Conservation (phyloP, 176 grass and related monocot species). For the Saccharum spontaneum region DNA sequence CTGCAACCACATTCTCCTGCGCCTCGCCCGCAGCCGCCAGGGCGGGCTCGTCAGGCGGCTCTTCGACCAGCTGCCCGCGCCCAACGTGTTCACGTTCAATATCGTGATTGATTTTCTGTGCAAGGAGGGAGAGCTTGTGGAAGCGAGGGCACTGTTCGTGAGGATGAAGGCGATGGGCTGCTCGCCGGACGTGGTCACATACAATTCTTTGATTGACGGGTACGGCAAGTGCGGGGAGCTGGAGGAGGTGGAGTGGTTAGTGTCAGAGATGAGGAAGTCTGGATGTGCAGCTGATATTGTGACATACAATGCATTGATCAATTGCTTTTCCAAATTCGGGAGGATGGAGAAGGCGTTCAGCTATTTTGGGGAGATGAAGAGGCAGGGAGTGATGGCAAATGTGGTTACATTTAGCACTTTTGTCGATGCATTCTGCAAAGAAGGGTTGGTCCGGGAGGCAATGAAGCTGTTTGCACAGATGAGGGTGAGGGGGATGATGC, state of each 20-base stretch:
- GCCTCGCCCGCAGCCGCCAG: slow-evolving; percentile 44
- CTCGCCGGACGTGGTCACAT: slow-evolving; percentile 73
- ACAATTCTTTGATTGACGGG: slow-evolving; percentile 91
- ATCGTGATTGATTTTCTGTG: slow-evolving; percentile 92
- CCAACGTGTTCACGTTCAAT: slow-evolving; percentile 87
- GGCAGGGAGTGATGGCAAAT: slow-evolving; percentile 53
- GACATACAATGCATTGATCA: slow-evolving; percentile 84
- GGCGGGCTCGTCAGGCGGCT: slow-evolving; percentile 42
- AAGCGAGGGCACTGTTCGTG: slow-evolving; percentile 45
- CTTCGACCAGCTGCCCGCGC: slow-evolving; percentile 59
- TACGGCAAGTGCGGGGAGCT: slow-evolving; percentile 76
- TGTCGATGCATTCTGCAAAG: slow-evolving; percentile 91
- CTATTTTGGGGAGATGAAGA: slow-evolving; percentile 85
- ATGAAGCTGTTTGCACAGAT: slow-evolving; percentile 88
- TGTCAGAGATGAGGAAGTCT: slow-evolving; percentile 64
- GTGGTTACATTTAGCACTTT: slow-evolving; percentile 85
- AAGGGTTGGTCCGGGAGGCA: slow-evolving; percentile 77
- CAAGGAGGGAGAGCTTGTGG: slow-evolving; percentile 71
- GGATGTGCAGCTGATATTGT: slow-evolving; percentile 67
- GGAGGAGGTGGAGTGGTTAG: slow-evolving; percentile 57
- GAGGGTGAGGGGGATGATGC: slow-evolving; percentile 73
- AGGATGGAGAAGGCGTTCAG: slow-evolving; percentile 66
- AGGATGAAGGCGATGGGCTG: slow-evolving; percentile 80
- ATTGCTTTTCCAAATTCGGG: slow-evolving; percentile 83
- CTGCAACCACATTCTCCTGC: slow-evolving; percentile 88